A percentile compares a stretch with the other conserved stretches of the same genome.
Conservation (phyloP, 2,329 filamentous ascomycete species). For the Dothistroma pini region DNA sequence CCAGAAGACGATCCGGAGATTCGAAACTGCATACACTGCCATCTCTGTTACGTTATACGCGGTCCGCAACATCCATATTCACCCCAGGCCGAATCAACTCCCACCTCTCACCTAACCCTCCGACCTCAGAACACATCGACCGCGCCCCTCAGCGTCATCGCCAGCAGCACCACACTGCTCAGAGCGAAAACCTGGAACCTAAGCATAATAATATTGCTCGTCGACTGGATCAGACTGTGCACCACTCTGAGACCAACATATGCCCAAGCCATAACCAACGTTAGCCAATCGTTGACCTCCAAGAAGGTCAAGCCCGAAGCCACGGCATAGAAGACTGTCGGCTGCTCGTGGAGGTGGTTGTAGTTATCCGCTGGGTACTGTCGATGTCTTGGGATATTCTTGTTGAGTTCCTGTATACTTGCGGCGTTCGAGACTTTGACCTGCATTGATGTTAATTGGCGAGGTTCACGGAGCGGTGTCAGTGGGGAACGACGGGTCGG, state of each 20-base stretch:
- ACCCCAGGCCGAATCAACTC: neutral
- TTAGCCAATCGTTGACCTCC: constrained; percentile 27
- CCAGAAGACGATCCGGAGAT: neutral
- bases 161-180: constrained; percentile 6
- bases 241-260: constrained; percentile 41
- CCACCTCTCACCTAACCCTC: neutral
- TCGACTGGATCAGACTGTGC: constrained; percentile 42
- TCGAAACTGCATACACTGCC: neutral
- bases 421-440: neutral
- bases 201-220: constrained; percentile 36
- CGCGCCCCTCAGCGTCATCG: constrained; percentile 8
- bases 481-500: neutral
- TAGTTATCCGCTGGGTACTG: constrained; percentile 22
- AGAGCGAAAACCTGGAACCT: constrained; percentile 9
- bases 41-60: neutral
- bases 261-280: constrained; percentile 40
- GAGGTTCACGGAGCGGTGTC: neutral
- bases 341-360: constrained; percentile 24
- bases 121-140: neutral
- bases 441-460: neutral
- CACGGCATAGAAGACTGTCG: constrained; percentile 42
- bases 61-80: neutral
- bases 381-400: constrained; percentile 12
- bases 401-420: constrained; percentile 6
- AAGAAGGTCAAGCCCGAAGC: constrained; percentile 36